Evolutionary conservation across 2,329 filamentous ascomycete species (phyloP), one percentile per base, ranked within the genome.

Genomic region (Elsinoe necatrix): DNA sequence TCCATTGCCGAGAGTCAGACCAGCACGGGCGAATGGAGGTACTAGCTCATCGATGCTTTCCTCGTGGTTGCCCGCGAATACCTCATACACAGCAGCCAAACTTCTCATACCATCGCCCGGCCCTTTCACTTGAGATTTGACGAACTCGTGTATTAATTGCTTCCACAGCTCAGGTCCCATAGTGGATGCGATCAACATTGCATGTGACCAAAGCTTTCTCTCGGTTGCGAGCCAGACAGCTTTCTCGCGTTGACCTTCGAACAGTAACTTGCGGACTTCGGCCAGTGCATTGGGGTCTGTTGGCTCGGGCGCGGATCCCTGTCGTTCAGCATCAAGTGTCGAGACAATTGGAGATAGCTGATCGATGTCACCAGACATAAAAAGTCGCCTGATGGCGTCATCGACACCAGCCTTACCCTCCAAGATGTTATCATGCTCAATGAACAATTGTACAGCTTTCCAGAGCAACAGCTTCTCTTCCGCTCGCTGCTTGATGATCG

Each of bases 1-100:
- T n/a, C 84, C 89, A 61, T 86, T 91, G 62, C 98, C 80, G 73
- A 98, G 86, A 68, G 95, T 89, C 63, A 96, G 83, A 1, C 93
- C 93, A 59, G 92, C 91, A 41, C 95, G 83, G 16, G 93, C 93
- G 62, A 95, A 95, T 2, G 86, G 85, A 4, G 93, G 91, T 1
- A 98, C 93, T 56, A 98, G 83, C 70, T 97, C 91, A 68, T 98
- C 93, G 14, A 97, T 85, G 62, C 90, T 95, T 64, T 98, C 93
- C 62, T 96, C 91, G 58, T 86, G 83, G 67, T 96, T 98, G 0
- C 93, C 92, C 21, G 91, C 93, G 59, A 98, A 85, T 0, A 97
- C 84, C 67, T 95, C 89, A 69, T 98, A 98, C 2, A 98, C 74
- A 0, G 92, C 89, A 27, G 92, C 91, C 45, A 98, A 77, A 1